Base-by-base conservation (phyloP, 2,329 filamentous ascomycete species). In the Akanthomyces muscarius region DNA sequence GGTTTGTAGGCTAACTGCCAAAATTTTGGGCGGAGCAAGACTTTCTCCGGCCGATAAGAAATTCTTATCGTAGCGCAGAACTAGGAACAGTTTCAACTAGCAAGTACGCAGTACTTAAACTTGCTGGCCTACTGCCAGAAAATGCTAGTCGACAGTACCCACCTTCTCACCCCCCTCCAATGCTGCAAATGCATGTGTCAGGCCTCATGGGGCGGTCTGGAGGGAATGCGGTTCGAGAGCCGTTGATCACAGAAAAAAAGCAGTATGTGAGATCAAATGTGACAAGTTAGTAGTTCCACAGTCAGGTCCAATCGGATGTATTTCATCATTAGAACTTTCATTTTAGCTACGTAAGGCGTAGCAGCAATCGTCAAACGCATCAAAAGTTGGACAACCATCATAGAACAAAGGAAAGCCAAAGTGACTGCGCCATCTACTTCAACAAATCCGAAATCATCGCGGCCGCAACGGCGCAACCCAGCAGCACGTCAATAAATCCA, bases 351-450 rank as follows among this genome's bases (percentile, higher is more conserved):
- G 71, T 76, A 74, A 72, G 68, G 70, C 70, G 69, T 72, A 71
- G 70, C 71, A 76, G 72, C 70, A 72, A 73, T 74, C 71, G 71
- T 75, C 71, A 68, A 60, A 74, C 69, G 71, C 73, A 74, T 72
- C 70, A 30, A 72, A 71, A 69, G 72, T 70, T 70, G 71, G 67
- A 71, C 69, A 71, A 71, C 70, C 70, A 69, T 74, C 71, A 71
- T 74, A 69, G 73, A 66, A 73, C 74, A 75, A 74, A 74, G 71
- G 72, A 74, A 75, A 76, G 71, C 69, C 69, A 71, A 74, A 74
- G 69, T 72, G 73, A 74, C 71, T 73, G 72, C 74, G 73, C 75
- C 74, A 72, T 76, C 73, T 75, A 71, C 72, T 74, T 76, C 68
- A 74, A 72, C 69, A 69, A 72, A 67, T 71, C 72, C 70, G 72